These are phyloP conservation scores for Cyclotella atomus DNA, from an alignment of 108 stramenopile genomes.

Conservation along the genomic window DNA sequence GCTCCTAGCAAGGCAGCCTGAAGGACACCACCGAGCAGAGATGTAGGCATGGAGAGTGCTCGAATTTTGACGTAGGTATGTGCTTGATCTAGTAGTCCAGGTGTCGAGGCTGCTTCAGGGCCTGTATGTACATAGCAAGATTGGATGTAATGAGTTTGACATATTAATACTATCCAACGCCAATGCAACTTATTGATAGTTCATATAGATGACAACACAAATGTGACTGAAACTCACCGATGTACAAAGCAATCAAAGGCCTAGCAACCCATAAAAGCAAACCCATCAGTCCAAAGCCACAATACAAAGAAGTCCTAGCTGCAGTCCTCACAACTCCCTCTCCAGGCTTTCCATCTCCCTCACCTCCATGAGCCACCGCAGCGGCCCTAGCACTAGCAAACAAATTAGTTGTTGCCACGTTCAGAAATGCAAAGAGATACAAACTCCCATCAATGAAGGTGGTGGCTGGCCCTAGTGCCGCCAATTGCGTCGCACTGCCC, in stretches of 20 bases:
- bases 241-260: slow-evolving; percentile 77
- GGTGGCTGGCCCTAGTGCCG: slow-evolving; percentile 77
- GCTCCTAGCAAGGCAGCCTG: slow-evolving; percentile 85
- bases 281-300: slow-evolving; percentile 75
- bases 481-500: slow-evolving; percentile 54
- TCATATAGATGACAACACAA: slow-evolving; percentile 1
- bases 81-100: slow-evolving; percentile 64
- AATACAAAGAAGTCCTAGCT: slow-evolving; percentile 61
- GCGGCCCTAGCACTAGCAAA: slow-evolving; percentile 77
- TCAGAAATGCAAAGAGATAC: slow-evolving; percentile 87
- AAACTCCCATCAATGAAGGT: slow-evolving; percentile 89
- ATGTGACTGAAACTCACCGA: slow-evolving; percentile 60
- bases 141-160: not conserved
- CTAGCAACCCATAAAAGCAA: slow-evolving; percentile 63
- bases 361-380: slow-evolving; percentile 26
- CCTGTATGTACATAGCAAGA: slow-evolving; percentile 27
- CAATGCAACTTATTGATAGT: not conserved
- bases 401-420: slow-evolving; percentile 90
- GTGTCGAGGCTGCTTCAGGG: slow-evolving; percentile 62
- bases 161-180: not conserved
- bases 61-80: slow-evolving; percentile 72
- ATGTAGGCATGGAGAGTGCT: slow-evolving; percentile 84
- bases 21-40: slow-evolving; percentile 75
- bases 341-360: slow-evolving; percentile 27
- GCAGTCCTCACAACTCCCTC: slow-evolving; percentile 83